phyloP scores from a whole-genome alignment of 2,329 filamentous ascomycete genomes.

The Arthroderma uncinatum region DNA sequence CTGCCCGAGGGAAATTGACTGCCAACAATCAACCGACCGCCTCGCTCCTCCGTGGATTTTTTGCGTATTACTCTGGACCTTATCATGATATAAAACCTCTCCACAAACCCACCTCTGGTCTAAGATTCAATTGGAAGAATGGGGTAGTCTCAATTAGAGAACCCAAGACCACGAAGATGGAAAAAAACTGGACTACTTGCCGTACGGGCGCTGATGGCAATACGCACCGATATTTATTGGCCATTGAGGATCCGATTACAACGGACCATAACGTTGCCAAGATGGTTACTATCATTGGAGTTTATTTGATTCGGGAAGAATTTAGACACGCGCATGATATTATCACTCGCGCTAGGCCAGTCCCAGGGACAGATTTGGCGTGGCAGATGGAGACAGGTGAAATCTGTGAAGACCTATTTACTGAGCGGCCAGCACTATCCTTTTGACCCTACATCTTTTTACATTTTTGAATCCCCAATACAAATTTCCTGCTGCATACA shows the following conservation, averaged over 20 bases:
- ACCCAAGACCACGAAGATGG: conserved; percentile 56
- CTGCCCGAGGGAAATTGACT: conserved; percentile 49
- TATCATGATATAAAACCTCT: background rate
- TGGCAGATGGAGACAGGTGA: conserved; percentile 16
- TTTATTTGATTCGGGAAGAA: conserved; percentile 72
- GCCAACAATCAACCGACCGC: conserved; percentile 60
- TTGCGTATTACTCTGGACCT: conserved; percentile 67
- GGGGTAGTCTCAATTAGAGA: conserved; percentile 71
- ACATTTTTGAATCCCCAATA: background rate
- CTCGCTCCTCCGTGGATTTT: conserved; percentile 67
- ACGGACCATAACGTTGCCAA: conserved; percentile 76
- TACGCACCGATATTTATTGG: conserved; percentile 69
- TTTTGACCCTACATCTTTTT: background rate
- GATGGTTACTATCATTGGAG: conserved; percentile 72
- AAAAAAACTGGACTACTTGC: conserved; percentile 79
- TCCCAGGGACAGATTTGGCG: conserved; percentile 18
- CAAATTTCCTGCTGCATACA: too few species aligned
- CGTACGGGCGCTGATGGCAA: conserved; percentile 60
- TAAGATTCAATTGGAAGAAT: conserved; percentile 62
- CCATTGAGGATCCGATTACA: conserved; percentile 89
- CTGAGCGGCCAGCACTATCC: background rate
- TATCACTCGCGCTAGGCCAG: conserved; percentile 43
- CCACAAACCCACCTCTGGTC: conserved; percentile 19
- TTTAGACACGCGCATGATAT: conserved; percentile 71
- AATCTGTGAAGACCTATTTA: conserved; percentile 22